These are phyloP conservation scores for Penicillium dipodomyicola DNA, from an alignment of 495 filamentous ascomycete species.

Conservation along the genomic window DNA sequence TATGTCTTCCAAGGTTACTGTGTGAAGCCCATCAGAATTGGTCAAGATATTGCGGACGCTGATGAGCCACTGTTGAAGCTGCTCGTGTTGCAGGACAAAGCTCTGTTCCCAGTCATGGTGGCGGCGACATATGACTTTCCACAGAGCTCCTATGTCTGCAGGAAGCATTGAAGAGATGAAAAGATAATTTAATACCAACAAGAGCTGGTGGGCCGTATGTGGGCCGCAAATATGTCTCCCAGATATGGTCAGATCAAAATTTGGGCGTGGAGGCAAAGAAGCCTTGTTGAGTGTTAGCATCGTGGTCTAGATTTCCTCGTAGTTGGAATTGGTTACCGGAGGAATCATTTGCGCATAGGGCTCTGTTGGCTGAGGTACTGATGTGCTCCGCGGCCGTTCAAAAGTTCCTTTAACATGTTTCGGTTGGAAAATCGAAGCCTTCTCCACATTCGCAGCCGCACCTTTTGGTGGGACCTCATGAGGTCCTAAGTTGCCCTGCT, in stretches of 20 bases:
- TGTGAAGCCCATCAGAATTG: background rate
- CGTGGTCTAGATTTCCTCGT: background rate
- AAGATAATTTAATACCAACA: constrained; percentile 1
- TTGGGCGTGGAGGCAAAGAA: constrained; percentile 1
- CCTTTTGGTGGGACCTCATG: background rate
- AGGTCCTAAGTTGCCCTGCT: background rate
- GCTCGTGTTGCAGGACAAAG: background rate
- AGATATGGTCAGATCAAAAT: background rate
- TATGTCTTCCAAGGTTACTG: background rate
- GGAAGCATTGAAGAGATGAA: constrained; percentile 4
- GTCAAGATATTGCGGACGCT: background rate
- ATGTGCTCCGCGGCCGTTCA: background rate
- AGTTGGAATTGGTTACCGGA: background rate
- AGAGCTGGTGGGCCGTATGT: background rate
- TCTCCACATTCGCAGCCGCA: background rate
- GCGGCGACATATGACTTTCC: constrained; percentile 3
- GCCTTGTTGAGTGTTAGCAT: background rate
- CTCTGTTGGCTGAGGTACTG: background rate
- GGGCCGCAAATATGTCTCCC: background rate
- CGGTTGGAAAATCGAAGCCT: background rate
- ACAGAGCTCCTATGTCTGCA: background rate
- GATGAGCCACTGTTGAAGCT: background rate
- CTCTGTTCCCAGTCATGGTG: constrained; percentile 1
- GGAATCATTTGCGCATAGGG: background rate
- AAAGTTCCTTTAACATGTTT: background rate